Conservation (phyloP, 257 asterid genomes). For the Solanum lycopersicoides region DNA sequence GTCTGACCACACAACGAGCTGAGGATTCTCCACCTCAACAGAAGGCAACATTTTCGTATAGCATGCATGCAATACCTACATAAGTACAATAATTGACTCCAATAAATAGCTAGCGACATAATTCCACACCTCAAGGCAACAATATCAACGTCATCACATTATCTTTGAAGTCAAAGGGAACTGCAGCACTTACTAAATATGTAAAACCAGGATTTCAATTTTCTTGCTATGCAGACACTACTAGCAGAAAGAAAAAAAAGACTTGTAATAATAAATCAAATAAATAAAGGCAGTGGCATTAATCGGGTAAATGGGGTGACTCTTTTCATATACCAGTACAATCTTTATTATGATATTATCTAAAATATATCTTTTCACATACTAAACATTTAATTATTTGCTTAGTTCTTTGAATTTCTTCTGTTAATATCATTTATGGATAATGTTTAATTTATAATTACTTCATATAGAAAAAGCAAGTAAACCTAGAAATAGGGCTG, state of each 20-base stretch:
- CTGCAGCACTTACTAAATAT: background rate
- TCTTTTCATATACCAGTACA: no score
- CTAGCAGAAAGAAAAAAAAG: background rate
- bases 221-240: background rate
- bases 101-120: background rate
- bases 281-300: no score
- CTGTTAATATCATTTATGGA: no score
- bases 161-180: background rate
- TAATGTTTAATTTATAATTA: no score
- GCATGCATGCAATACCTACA: constrained; percentile 84
- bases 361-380: no score
- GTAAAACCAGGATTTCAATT: background rate
- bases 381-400: no score
- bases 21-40: constrained; percentile 80
- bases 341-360: no score
- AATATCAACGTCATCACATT: background rate
- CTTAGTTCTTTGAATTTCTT: no score
- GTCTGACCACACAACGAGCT: constrained; percentile 86
- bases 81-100: background rate
- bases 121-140: background rate
- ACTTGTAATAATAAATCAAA: no score
- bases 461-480: no score
- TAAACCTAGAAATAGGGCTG: no score
- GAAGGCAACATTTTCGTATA: constrained; percentile 83
- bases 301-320: no score